Evolutionary conservation across 352 stramenopile genomes (phyloP), one percentile per base, ranked within the genome.

Genomic region (Poterioochromonas sp.): DNA sequence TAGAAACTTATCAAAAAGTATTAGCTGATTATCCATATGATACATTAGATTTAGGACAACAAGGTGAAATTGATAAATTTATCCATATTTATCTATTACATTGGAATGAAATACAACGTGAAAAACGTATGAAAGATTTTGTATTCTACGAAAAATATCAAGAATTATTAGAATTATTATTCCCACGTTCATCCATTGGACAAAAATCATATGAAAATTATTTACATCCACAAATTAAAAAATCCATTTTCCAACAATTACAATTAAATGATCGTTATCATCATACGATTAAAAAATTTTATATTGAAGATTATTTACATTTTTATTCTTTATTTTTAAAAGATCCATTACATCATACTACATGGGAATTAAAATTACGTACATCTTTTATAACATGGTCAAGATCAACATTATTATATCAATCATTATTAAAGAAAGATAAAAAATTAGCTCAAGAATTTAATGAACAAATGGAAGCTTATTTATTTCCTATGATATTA

Each of bases 81-180:
- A 37, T 74, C 1, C 65, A 74, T 22, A 74, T 37, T 2, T 26
- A 35, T 15, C 2, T 74, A 39, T n/a, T 74, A 8, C 49, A 54
- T 29, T 74, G 65, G 65, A 37, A 53, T 22, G 39, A 74, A 54
- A 18, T 51, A 26, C 34, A 74, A 54, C 65, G 65, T 26, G 35
- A 58, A 54, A 34, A n/a, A 74, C 37, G 65, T 15, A 74, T 74
- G 65, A 74, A 74, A 54, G 65, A 74, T 39, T 26, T 34, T 29
- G 11, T 74, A n/a, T 74, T 74, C 65, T 58, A 39, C 40, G 29
- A 35, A 11, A 5, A 74, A 39, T 74, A 54, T 39, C 1, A 74
- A 1, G 29, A 54, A 18, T 18, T 74, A 58, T 8, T 8, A 1
- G 8, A 29, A 22, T 20, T n/a, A n/a, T 18, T 74, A 35, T 74